phyloP scores from a whole-genome alignment of 2,329 filamentous ascomycete species.

The Ascochyta rabiei region DNA sequence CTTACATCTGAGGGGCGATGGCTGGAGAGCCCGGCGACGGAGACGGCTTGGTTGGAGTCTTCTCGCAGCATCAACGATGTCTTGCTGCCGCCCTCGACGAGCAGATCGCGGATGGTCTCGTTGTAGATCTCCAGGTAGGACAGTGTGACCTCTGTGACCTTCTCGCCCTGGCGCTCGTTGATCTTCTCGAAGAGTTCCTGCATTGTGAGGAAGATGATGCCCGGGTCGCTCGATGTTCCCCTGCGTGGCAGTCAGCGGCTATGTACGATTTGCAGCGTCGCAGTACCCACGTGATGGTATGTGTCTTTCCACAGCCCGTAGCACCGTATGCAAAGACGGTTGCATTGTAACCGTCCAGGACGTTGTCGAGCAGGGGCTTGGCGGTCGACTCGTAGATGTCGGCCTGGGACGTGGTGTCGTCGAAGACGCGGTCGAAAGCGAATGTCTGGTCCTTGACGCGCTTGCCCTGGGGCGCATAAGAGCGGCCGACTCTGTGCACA shows the following conservation, averaged over 20 bases:
- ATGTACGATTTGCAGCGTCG: slow-evolving; percentile 49
- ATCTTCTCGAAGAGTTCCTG: slow-evolving; percentile 98
- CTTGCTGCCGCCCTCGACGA: slow-evolving; percentile 84
- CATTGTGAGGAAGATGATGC: slow-evolving; percentile 99
- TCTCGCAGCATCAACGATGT: slow-evolving; percentile 89
- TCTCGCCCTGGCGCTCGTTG: slow-evolving; percentile 81
- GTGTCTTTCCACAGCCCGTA: slow-evolving; percentile 97
- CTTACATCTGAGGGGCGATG: slow-evolving; percentile 85
- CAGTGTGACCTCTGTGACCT: slow-evolving; percentile 85
- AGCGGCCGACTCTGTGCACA: slow-evolving; percentile 83
- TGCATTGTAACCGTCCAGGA: slow-evolving; percentile 96
- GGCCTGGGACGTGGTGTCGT: slow-evolving; percentile 88
- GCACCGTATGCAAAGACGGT: slow-evolving; percentile 98
- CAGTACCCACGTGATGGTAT: slow-evolving; percentile 72
- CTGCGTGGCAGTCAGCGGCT: slow-evolving; percentile 35
- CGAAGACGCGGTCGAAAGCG: slow-evolving; percentile 94
- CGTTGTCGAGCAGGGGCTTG: slow-evolving; percentile 85
- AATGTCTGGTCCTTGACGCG: slow-evolving; percentile 98
- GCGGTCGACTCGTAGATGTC: slow-evolving; percentile 97
- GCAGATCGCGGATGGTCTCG: slow-evolving; percentile 93
- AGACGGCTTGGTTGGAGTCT: slow-evolving; percentile 91
- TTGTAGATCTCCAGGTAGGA: slow-evolving; percentile 99
- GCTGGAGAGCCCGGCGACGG: slow-evolving; percentile 87
- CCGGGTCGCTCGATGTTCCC: slow-evolving; percentile 87
- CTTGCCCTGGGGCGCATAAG: slow-evolving; percentile 74